Evolutionary conservation across 495 filamentous ascomycete species (phyloP).

Genomic region (Umbilicaria muhlenbergii): DNA sequence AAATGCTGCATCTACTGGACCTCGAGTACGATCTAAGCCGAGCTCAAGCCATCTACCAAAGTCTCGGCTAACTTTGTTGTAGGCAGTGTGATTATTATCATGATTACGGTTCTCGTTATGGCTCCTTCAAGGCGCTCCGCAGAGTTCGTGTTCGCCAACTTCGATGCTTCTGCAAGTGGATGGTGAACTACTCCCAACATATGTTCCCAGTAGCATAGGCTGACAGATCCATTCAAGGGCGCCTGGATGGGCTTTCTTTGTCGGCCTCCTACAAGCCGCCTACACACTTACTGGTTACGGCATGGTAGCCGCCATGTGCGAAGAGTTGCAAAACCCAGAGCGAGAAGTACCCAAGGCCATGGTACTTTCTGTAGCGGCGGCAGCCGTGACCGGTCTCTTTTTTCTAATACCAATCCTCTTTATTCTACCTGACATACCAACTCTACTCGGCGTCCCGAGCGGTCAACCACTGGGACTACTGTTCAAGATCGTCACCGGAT

Average conservation of each 20-base stretch:
- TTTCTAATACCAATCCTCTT: constrained; percentile 33
- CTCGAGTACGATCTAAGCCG: constrained; percentile 4
- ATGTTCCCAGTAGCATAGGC: background rate
- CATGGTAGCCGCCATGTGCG: constrained; percentile 36
- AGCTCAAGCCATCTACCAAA: no score
- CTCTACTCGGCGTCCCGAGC: constrained; percentile 23
- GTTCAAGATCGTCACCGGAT: constrained; percentile 30
- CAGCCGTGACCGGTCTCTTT: constrained; percentile 27
- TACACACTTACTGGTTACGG: constrained; percentile 36
- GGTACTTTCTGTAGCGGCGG: constrained; percentile 21
- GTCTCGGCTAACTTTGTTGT: no score
- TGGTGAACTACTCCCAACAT: constrained; percentile 21
- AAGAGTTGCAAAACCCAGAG: constrained; percentile 29
- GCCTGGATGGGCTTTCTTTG: constrained; percentile 35
- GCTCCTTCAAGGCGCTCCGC: constrained; percentile 33
- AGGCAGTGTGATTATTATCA: constrained; percentile 42
- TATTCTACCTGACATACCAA: constrained; percentile 27
- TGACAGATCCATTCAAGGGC: no score
- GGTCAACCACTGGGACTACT: constrained; percentile 33
- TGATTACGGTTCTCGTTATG: constrained; percentile 42
- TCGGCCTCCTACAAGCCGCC: constrained; percentile 33
- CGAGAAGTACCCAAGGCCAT: constrained; percentile 31
- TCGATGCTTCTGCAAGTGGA: constrained; percentile 39
- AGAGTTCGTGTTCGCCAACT: constrained; percentile 46
- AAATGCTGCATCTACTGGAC: constrained; percentile 58